Conservation (phyloP, 2,329 filamentous ascomycete species). For the Botrytis pseudocinerea region DNA sequence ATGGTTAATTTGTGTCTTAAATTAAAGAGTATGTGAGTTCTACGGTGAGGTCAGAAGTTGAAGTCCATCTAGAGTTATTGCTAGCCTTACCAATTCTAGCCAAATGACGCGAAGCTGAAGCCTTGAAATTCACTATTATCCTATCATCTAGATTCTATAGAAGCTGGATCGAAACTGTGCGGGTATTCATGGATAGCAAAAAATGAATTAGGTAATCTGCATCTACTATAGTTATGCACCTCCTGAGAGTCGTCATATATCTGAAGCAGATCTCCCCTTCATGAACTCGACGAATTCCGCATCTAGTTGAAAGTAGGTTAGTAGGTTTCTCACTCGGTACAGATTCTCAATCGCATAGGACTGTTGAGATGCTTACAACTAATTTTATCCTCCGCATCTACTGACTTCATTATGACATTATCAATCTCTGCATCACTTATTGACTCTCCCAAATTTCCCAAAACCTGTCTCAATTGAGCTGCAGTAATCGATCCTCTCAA, state of each 20-base stretch:
- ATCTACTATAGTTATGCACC: not conserved
- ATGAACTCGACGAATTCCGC: conserved; percentile 43
- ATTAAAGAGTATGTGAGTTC: not conserved
- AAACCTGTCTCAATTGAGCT: conserved; percentile 42
- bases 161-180: not conserved
- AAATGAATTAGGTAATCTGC: not conserved
- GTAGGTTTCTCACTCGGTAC: not conserved
- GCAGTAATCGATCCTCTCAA: conserved; percentile 42
- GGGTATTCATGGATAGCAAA: not conserved
- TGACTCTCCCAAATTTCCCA: conserved; percentile 40
- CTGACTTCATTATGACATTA: conserved; percentile 40
- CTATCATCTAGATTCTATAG: too few species aligned
- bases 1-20: not conserved
- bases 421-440: conserved; percentile 43
- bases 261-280: conserved; percentile 34
- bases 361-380: conserved; percentile 39
- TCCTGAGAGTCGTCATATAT: conserved; percentile 23
- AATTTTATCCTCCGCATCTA: conserved; percentile 43
- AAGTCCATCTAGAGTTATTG: too few species aligned
- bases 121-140: not conserved
- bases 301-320: conserved; percentile 32
- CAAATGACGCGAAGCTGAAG: not conserved
- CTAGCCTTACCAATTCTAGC: not conserved
- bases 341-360: not conserved
- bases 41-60: not conserved